These are phyloP conservation scores for Monilinia fructicola DNA, from an alignment of 2,329 filamentous ascomycete species.

Conservation along the genomic window DNA sequence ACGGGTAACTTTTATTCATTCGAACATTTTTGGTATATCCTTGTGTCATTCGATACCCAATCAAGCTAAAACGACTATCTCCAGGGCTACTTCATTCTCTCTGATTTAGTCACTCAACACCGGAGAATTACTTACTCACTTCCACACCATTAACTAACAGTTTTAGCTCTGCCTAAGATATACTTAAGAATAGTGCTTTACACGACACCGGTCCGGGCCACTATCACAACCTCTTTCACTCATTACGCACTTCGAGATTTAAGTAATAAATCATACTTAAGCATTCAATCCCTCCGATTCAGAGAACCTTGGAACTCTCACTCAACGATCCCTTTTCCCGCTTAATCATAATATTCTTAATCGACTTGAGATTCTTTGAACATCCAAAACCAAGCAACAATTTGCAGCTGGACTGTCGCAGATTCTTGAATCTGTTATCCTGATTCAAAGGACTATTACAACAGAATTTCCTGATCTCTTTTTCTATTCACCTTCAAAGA, in stretches of 20 bases:
- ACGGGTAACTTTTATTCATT: background rate
- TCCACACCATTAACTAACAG: too few species aligned
- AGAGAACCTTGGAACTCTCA: background rate
- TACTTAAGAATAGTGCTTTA: too few species aligned
- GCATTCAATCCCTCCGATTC: background rate
- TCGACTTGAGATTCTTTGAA: background rate
- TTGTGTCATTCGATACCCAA: background rate
- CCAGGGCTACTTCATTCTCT: background rate
- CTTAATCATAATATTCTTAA: conserved; percentile 5
- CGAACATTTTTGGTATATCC: background rate
- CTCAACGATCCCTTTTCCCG: background rate
- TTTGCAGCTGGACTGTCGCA: conserved; percentile 14
- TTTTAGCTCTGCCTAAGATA: too few species aligned
- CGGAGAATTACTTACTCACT: background rate
- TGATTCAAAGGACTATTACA: background rate
- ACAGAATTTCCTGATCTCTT: background rate
- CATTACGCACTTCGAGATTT: too few species aligned
- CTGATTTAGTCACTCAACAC: too few species aligned
- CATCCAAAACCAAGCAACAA: background rate
- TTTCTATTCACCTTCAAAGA: background rate
- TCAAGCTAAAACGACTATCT: background rate
- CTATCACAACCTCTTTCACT: too few species aligned
- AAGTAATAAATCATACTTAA: too few species aligned
- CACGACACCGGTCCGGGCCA: too few species aligned
- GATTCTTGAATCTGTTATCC: background rate